A percentile compares a stretch with the other conserved stretches of the same genome.
Evolutionary conservation across 345 rosid species (phyloP).

Genomic region (Boechera stricta): DNA sequence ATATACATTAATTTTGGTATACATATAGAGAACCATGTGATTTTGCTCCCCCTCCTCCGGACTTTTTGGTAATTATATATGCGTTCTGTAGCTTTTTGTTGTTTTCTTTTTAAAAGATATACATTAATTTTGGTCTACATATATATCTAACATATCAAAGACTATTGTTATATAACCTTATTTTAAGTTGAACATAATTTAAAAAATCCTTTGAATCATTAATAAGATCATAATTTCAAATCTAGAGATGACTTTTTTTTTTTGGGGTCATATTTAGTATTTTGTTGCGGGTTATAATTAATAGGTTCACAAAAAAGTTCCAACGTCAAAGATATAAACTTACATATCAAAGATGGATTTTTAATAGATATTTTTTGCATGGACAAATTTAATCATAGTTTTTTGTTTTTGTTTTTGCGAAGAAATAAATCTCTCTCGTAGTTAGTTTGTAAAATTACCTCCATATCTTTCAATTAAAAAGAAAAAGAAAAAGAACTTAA

Average conservation of each 20-base stretch:
- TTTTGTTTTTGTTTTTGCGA: not conserved
- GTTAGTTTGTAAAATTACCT: not conserved
- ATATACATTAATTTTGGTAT: not conserved
- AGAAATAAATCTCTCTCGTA: not conserved
- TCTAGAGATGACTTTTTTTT: too few species aligned
- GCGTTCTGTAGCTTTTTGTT: conserved; percentile 17
- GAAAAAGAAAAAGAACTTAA: not conserved
- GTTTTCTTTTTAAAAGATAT: not conserved
- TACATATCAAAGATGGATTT: too few species aligned
- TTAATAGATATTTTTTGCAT: too few species aligned
- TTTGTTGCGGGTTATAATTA: too few species aligned
- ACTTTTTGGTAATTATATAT: conserved; percentile 27
- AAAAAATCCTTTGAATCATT: too few species aligned
- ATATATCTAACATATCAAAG: not conserved
- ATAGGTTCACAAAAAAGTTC: too few species aligned
- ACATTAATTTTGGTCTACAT: not conserved
- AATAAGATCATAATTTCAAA: too few species aligned
- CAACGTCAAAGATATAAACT: too few species aligned
- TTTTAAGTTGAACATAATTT: not conserved
- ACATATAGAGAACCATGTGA: conserved; percentile 42
- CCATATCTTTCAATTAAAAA: not conserved
- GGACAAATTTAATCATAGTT: too few species aligned
- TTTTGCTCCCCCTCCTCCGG: conserved; percentile 29
- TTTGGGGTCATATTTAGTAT: too few species aligned
- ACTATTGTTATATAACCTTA: not conserved